Base-by-base conservation (phyloP, 1,284 basidiomycete species). In the Gomphus sp. region DNA sequence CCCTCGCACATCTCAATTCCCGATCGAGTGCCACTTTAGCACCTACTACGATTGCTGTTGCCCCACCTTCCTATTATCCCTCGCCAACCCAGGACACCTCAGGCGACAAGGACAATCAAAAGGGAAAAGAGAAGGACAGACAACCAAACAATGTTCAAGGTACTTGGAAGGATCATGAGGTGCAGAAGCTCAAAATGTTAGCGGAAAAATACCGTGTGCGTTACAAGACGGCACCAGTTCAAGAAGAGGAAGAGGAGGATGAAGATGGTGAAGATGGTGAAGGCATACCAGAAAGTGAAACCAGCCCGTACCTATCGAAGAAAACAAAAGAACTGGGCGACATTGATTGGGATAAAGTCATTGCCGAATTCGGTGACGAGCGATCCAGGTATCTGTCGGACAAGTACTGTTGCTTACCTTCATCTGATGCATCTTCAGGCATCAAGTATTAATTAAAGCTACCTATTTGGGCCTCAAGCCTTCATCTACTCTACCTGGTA, bases 361-460 rank as follows among this genome's bases (percentile, higher is more conserved):
- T 85, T 48, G 74, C 74, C 51, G 78, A 85, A 64, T 90, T 85
- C 82, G 88, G 87, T 4, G 78, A 78, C 61, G 80, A 79, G 49
- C 76, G 88, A 56, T 82, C 88, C 57, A 81, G 84, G 87, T 86
- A 62, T 44, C 72, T 69, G 28, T 33, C 31, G 18, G 4, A 9
- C 12, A 3, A 41, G 22, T 28, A 53, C 18, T 8, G 25, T 10
- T 6, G 22, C 34, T 9, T 25, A 8, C 22, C n/a, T 45, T 36
- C 34, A 18, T 41, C 49, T 45, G 48, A 50, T 16, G 14, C 5
- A 18, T n/a, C 22, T 16, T 60, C 7, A 89, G 87, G 65, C 86
- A 88, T 65, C 87, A 90, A 69, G 89, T 90, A 56, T 72, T 89
- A 36, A 79, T 88, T 62, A 89, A 88, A 68, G 88, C 87, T 3